Conservation (phyloP, 2,329 filamentous ascomycete species). For the Elsinoe necatrix region DNA sequence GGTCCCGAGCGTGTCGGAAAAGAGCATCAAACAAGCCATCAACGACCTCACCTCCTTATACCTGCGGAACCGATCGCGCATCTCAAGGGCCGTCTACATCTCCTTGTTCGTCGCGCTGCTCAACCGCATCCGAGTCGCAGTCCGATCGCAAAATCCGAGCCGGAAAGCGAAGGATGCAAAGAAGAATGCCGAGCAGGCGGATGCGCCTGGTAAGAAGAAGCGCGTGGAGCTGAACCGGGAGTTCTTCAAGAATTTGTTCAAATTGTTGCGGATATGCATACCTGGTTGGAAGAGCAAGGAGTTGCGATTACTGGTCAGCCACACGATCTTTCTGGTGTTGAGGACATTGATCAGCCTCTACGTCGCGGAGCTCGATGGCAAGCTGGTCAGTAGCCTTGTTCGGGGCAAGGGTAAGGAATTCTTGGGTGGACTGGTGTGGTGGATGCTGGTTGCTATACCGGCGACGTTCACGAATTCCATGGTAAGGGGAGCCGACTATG, state of each 20-base stretch:
- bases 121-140: conserved; percentile 68
- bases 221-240: conserved; percentile 91
- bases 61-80: conserved; percentile 67
- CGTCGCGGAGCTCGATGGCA: conserved; percentile 91
- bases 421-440: conserved; percentile 81
- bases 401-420: conserved; percentile 89
- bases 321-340: conserved; percentile 86
- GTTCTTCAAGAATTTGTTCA: conserved; percentile 67
- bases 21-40: conserved; percentile 57
- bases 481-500: conserved; percentile 46
- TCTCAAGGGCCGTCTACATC: conserved; percentile 76
- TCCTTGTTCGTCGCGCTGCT: conserved; percentile 70
- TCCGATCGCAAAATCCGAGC: conserved; percentile 63
- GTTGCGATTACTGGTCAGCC: conserved; percentile 73
- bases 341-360: conserved; percentile 89
- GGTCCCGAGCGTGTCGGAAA: conserved; percentile 48
- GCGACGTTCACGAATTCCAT: conserved; percentile 98
- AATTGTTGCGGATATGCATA: conserved; percentile 76
- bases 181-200: conserved; percentile 17
- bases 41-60: conserved; percentile 64
- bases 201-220: conserved; percentile 44
- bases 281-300: conserved; percentile 88
- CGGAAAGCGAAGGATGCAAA: conserved; percentile 35
- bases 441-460: conserved; percentile 94
- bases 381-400: conserved; percentile 83